Percentiles rank a stretch among this genome's conserved stretches.
Conservation (phyloP, 176 grass and related monocot genomes). For the Avena atlantica region DNA sequence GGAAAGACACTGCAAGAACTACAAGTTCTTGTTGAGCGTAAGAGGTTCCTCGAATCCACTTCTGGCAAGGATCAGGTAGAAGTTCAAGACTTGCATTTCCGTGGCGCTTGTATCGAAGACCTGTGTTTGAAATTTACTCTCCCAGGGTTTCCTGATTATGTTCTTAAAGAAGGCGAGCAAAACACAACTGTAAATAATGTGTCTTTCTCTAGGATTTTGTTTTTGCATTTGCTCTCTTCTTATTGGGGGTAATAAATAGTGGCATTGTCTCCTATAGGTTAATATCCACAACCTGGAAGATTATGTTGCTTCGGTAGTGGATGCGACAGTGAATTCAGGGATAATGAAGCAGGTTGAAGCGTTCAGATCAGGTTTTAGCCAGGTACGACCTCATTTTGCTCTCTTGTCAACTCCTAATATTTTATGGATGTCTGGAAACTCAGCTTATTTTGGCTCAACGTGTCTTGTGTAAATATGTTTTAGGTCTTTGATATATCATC, state of each 20-base stretch:
- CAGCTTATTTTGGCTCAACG: neutral
- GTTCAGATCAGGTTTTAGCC: conserved; percentile 88
- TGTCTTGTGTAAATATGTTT: conserved; percentile 12
- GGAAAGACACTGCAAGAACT: conserved; percentile 36
- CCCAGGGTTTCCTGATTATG: conserved; percentile 86
- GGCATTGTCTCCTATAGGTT: conserved; percentile 54
- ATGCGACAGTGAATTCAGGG: conserved; percentile 82
- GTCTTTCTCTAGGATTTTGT: conserved; percentile 23
- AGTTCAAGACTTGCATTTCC: conserved; percentile 62
- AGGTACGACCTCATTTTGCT: conserved; percentile 52
- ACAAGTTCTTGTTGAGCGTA: conserved; percentile 70
- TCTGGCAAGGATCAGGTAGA: conserved; percentile 48
- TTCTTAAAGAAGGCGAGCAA: conserved; percentile 75
- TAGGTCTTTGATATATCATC: conserved; percentile 86
- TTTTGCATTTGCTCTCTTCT: conserved; percentile 22
- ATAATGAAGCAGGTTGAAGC: conserved; percentile 84
- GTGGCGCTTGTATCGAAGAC: conserved; percentile 67
- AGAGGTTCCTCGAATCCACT: conserved; percentile 57
- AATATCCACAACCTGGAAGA: conserved; percentile 84
- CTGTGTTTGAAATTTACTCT: conserved; percentile 89
- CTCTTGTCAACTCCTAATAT: neutral
- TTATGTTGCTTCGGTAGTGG: conserved; percentile 75
- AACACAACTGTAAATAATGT: conserved; percentile 59
- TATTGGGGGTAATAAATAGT: neutral
- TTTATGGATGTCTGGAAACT: neutral